Evolutionary conservation across 139 green algal genomes (phyloP).

Genomic region (Yamagishiella unicocca): DNA sequence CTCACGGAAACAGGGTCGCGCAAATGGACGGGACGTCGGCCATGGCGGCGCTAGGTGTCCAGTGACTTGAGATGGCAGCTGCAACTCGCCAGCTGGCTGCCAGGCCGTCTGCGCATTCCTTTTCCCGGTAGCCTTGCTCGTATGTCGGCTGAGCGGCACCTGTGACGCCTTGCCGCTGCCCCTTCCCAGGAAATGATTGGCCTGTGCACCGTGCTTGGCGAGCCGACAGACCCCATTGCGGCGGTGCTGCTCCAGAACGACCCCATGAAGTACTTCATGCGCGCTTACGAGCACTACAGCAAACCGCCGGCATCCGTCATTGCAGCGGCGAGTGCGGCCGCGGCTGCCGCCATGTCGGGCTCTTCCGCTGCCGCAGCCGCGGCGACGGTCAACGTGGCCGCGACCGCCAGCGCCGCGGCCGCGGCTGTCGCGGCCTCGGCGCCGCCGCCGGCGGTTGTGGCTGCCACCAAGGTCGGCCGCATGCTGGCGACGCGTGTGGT

Average conservation of each 20-base stretch:
- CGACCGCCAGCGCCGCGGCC: background rate
- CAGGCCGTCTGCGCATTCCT: too few species aligned
- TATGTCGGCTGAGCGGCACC: background rate
- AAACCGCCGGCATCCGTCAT: slow-evolving; percentile 17
- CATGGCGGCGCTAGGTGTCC: too few species aligned
- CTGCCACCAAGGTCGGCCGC: slow-evolving; percentile 43
- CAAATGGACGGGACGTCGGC: too few species aligned
- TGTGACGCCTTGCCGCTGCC: background rate
- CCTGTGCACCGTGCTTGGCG: slow-evolving; percentile 57
- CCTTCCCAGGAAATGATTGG: slow-evolving; percentile 70
- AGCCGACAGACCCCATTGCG: slow-evolving; percentile 31
- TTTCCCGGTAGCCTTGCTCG: too few species aligned
- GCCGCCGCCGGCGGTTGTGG: background rate
- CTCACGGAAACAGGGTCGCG: too few species aligned
- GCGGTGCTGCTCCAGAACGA: slow-evolving; percentile 49
- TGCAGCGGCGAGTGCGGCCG: background rate
- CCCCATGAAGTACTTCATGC: slow-evolving; percentile 70
- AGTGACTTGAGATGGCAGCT: too few species aligned
- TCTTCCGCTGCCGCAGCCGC: background rate
- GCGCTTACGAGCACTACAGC: slow-evolving; percentile 68
- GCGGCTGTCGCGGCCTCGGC: background rate
- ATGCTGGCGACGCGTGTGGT: slow-evolving; percentile 71
- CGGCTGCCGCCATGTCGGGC: background rate
- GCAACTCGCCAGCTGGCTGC: too few species aligned
- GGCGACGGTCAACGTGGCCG: background rate